A percentile compares a stretch with the other conserved stretches of the same genome.
phyloP scores from a whole-genome alignment of 2,329 filamentous ascomycete species.

The Aspergillus quadrilineatus region DNA sequence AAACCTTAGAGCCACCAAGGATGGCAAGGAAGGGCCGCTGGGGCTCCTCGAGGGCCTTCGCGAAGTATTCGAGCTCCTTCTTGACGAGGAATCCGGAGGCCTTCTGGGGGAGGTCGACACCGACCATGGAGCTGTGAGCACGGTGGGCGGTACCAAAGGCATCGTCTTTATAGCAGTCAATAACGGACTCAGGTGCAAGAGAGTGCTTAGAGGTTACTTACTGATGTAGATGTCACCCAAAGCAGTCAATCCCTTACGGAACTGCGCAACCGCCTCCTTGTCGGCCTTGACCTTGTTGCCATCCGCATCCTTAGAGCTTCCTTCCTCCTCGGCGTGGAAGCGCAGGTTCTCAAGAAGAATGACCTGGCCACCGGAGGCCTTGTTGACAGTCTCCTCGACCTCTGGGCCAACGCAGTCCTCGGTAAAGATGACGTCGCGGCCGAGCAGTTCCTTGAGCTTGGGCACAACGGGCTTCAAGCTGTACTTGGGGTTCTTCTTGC shows the following conservation, averaged over 20 bases:
- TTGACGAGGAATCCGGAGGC: slow-evolving; percentile 98
- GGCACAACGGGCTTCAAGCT: slow-evolving; percentile 87
- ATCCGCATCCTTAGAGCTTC: slow-evolving; percentile 86
- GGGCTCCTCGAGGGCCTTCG: slow-evolving; percentile 88
- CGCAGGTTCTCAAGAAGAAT: slow-evolving; percentile 96
- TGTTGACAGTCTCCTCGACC: slow-evolving; percentile 85
- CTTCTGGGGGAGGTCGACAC: slow-evolving; percentile 91
- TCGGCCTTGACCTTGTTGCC: slow-evolving; percentile 99
- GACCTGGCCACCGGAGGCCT: slow-evolving; percentile 75
- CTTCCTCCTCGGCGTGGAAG: slow-evolving; percentile 98
- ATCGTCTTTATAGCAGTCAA: slow-evolving; percentile 64
- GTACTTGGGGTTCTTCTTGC: slow-evolving; percentile 87
- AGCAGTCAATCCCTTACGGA: slow-evolving; percentile 91
- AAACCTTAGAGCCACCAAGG: slow-evolving; percentile 96
- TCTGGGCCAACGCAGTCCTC: slow-evolving; percentile 87
- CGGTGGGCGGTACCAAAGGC: slow-evolving; percentile 98
- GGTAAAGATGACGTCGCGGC: slow-evolving; percentile 81
- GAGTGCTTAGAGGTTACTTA: slow-evolving; percentile 49
- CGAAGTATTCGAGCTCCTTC: slow-evolving; percentile 99
- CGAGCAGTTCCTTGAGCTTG: slow-evolving; percentile 86
- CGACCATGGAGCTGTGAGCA: slow-evolving; percentile 99
- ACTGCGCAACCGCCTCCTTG: slow-evolving; percentile 85
- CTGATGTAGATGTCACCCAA: slow-evolving; percentile 96
- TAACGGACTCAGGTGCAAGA: neutral
- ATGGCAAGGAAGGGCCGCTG: slow-evolving; percentile 97